Evolutionary conservation across 176 grass and related monocot species (phyloP), one percentile per base, ranked within the genome.

Genomic region (Aegilops longissima): DNA sequence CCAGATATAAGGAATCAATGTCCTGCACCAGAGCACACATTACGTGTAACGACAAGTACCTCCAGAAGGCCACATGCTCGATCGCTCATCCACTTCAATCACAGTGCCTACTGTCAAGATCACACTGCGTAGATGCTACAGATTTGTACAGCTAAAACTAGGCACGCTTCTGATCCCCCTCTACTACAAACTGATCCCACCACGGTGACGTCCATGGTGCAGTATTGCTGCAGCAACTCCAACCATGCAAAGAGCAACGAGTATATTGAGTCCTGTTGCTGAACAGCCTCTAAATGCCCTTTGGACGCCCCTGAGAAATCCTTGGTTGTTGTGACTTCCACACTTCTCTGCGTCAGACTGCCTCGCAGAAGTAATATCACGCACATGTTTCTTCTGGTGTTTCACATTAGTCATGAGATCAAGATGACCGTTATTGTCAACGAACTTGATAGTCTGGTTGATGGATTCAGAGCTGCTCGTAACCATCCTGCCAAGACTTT

Each of bases 401-500:
- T 82, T 83, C 52, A 58, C 73, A 85, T 30, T 85, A 16, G 74
- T 71, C 49, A 79, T 73, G 29, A 86, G 27, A 90, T 83, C 78
- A 89, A 84, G 84, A 89, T 27, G 72, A 17, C 85, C 54, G 39
- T 70, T 72, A 67, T 88, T 82, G 45, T 82, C 81, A 63, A 64
- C 72, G 82, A 91, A 85, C 76, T 88, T 61, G 20, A 94, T 47
- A 47, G 86, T 90, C 72, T 86, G 75, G 77, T 94, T 98, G 66
- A 95, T 84, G 69, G 78, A 87, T 79, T 86, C 91, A 63, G 85
- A 69, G 69, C 88, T 91, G 70, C 82, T 91, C 20, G 82, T 86
- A 80, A 92, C 86, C 90, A 94, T 95, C 88, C 61, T 94, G 33
- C 87, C 78, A 58, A 90, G 66, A 69, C 66, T 58, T 61, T 88